Evolutionary conservation across 805 yeast species (phyloP).

Genomic region (Saccharomycopsis javanensis): DNA sequence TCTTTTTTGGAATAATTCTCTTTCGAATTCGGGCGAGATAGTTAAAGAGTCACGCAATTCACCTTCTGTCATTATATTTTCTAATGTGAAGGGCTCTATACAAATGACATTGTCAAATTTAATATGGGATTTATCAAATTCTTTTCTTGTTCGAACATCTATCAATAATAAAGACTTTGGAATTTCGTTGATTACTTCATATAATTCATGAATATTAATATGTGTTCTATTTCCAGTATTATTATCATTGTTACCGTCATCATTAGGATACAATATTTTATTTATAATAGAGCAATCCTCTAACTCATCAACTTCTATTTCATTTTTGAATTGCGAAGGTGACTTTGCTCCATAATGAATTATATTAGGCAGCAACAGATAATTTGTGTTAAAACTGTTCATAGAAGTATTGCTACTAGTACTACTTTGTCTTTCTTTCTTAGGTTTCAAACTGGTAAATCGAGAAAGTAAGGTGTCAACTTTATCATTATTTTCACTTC

Average conservation of each 20-base stretch:
- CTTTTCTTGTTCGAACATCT: conserved; percentile 57
- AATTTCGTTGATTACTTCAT: conserved; percentile 18
- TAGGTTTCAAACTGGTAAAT: conserved; percentile 2
- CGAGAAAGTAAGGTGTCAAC: conserved; percentile 1
- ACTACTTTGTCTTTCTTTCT: neutral
- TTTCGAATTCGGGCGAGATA: conserved; percentile 48
- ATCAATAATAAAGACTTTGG: conserved; percentile 43
- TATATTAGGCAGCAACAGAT: conserved; percentile 14
- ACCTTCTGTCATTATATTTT: conserved; percentile 42
- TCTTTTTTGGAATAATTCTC: conserved; percentile 42
- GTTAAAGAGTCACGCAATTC: conserved; percentile 59
- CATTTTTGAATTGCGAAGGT: conserved; percentile 13
- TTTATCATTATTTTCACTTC: neutral
- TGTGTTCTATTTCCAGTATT: neutral
- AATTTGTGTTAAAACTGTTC: neutral
- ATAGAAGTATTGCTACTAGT: neutral
- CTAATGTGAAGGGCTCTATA: conserved; percentile 61
- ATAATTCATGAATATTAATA: conserved; percentile 7
- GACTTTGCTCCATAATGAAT: conserved; percentile 16
- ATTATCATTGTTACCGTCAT: neutral
- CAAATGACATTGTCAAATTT: conserved; percentile 50
- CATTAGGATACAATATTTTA: neutral
- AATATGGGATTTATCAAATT: conserved; percentile 57
- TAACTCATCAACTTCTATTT: conserved; percentile 1
- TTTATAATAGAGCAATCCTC: neutral